Percentiles rank a stretch among this genome's conserved stretches.
Evolutionary conservation across 2,329 filamentous ascomycete species (phyloP).

Genomic region (Trichoderma hamatum): DNA sequence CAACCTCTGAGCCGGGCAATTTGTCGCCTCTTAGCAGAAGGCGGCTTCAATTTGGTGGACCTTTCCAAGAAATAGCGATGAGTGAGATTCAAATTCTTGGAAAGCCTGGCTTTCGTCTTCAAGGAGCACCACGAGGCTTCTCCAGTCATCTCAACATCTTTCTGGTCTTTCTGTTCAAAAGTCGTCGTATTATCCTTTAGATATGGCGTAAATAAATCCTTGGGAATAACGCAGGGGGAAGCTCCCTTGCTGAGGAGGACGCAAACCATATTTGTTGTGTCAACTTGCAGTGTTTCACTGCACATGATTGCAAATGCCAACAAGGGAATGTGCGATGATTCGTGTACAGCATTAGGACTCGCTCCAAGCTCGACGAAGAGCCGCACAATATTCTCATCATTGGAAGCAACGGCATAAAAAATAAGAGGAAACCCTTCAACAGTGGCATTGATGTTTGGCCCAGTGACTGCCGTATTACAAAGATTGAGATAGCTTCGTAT

Average conservation of each 20-base stretch:
- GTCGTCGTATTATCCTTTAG: neutral
- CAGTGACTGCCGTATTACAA: neutral
- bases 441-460: constrained; percentile 3
- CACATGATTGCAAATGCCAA: constrained; percentile 24
- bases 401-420: constrained; percentile 22
- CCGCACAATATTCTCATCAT: constrained; percentile 20
- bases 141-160: no score
- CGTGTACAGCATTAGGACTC: neutral
- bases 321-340: neutral
- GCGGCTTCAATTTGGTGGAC: constrained; percentile 31
- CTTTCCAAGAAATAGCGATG: constrained; percentile 40
- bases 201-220: constrained; percentile 4
- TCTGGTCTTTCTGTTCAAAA: neutral
- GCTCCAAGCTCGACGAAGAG: constrained; percentile 14
- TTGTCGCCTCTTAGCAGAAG: constrained; percentile 34
- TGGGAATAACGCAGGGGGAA: neutral
- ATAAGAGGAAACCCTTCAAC: constrained; percentile 13
- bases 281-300: constrained; percentile 4
- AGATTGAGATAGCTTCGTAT: neutral
- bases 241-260: constrained; percentile 23
- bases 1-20: constrained; percentile 34
- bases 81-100: constrained; percentile 36
- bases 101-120: constrained; percentile 32
- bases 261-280: constrained; percentile 21
- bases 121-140: constrained; percentile 33